Evolutionary conservation across 306 rosid species (phyloP).

Genomic region (Carpinus fangiana): DNA sequence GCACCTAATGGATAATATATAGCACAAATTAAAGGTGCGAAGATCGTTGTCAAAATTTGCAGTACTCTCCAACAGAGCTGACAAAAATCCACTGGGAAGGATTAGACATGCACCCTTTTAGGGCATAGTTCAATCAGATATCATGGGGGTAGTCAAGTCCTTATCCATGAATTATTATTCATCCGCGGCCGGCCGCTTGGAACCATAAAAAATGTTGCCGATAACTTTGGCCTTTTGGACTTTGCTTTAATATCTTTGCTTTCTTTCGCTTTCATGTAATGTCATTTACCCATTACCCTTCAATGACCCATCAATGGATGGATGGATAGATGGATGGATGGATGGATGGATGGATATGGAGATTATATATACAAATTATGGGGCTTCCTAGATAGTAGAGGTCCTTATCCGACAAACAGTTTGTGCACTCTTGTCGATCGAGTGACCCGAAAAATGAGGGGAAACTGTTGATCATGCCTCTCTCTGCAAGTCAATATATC

Average conservation of each 20-base stretch:
- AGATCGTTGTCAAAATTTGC: slow-evolving; percentile 36
- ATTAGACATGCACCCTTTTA: background rate
- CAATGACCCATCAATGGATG: too few species aligned
- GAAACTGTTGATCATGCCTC: slow-evolving; percentile 40
- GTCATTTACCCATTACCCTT: slow-evolving; percentile 12
- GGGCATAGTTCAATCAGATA: slow-evolving; percentile 14
- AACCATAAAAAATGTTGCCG: slow-evolving; percentile 33
- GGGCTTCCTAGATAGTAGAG: slow-evolving; percentile 6
- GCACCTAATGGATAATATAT: slow-evolving; percentile 51
- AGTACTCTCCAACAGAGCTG: slow-evolving; percentile 22
- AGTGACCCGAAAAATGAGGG: slow-evolving; percentile 53
- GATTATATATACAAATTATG: slow-evolving; percentile 16
- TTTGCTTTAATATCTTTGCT: slow-evolving; percentile 21
- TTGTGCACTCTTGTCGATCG: slow-evolving; percentile 55
- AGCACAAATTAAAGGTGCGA: slow-evolving; percentile 34
- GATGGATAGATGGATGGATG: too few species aligned
- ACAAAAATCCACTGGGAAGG: slow-evolving; percentile 13
- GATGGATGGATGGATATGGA: too few species aligned
- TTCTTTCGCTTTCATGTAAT: slow-evolving; percentile 38
- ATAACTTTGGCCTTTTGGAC: slow-evolving; percentile 43
- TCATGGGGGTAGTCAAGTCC: slow-evolving; percentile 37
- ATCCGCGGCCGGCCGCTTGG: slow-evolving; percentile 8
- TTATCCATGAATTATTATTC: slow-evolving; percentile 23
- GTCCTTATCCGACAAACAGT: slow-evolving; percentile 45
- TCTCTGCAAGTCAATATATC: slow-evolving; percentile 25